A percentile compares a stretch with the other conserved stretches of the same genome.
Conservation (phyloP, 352 stramenopile genomes). For the Phytophthora citricola region DNA sequence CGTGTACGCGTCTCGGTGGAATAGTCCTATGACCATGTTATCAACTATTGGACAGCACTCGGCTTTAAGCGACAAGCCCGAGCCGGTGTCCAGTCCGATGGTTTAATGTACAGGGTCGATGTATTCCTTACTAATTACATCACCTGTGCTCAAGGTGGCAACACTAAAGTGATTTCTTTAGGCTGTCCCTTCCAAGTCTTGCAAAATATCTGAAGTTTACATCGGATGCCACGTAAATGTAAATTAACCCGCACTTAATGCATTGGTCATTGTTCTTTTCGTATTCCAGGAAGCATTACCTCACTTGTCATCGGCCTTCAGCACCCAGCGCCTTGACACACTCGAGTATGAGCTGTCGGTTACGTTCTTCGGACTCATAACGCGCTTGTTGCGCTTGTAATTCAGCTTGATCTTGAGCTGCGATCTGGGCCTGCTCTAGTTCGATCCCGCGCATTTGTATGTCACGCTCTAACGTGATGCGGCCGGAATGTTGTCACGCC, state of each 20-base stretch:
- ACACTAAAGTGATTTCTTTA: conserved; percentile 13
- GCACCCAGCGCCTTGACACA: background rate
- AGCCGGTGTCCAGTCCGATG: background rate
- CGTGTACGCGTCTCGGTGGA: background rate
- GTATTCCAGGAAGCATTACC: background rate
- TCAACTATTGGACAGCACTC: conserved; percentile 17
- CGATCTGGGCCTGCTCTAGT: background rate
- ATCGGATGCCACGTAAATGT: background rate
- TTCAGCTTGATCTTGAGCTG: background rate
- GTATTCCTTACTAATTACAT: conserved; percentile 20
- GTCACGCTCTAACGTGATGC: background rate
- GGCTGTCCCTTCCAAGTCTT: background rate
- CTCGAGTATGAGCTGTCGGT: background rate
- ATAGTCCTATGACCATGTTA: conserved; percentile 10
- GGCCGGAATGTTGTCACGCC: background rate
- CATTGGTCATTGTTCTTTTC: background rate
- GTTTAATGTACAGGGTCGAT: conserved; percentile 1
- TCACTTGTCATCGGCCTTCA: background rate
- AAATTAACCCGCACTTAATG: background rate
- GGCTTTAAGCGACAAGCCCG: background rate
- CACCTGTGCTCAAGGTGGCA: conserved; percentile 10
- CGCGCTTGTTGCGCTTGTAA: background rate
- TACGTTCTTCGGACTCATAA: background rate
- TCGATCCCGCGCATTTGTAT: background rate
- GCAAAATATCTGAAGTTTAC: background rate